Evolutionary conservation across 768 basidiomycete species (phyloP).

Genomic region (Paxillus ammoniavirescens): DNA sequence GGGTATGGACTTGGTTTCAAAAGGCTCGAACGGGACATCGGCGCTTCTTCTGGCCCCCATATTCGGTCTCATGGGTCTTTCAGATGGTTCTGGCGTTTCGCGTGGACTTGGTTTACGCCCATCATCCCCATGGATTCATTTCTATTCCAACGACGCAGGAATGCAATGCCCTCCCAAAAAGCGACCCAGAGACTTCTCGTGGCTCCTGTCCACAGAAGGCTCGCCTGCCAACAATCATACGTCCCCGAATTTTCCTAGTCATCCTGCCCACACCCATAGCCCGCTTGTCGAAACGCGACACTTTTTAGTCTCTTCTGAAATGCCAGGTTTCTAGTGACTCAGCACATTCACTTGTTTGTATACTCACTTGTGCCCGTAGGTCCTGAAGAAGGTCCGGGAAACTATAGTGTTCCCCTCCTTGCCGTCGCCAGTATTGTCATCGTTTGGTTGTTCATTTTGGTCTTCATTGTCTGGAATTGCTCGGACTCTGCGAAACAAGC

Average conservation of each 20-base stretch:
- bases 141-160: not conserved
- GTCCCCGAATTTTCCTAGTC: not conserved
- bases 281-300: not conserved
- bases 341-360: too few relatives aligned
- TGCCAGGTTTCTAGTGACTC: constrained; percentile 1
- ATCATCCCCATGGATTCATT: not conserved
- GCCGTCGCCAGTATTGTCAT: not conserved
- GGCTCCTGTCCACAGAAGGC: not conserved
- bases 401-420: not conserved
- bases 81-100: not conserved
- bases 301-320: not conserved
- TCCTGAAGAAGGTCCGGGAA: not conserved
- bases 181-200: constrained; percentile 1
- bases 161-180: constrained; percentile 11
- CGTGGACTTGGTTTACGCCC: not conserved
- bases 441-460: constrained; percentile 5
- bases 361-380: not conserved
- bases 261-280: not conserved
- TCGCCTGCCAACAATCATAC: not conserved
- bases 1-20: constrained; percentile 1
- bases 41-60: not conserved
- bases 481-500: not conserved
- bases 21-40: not conserved
- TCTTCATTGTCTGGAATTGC: not conserved
- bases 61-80: not conserved